A percentile compares a stretch with the other conserved stretches of the same genome.
Conservation (phyloP, 2,329 filamentous ascomycete genomes). For the Cladobotryum mycophilum region DNA sequence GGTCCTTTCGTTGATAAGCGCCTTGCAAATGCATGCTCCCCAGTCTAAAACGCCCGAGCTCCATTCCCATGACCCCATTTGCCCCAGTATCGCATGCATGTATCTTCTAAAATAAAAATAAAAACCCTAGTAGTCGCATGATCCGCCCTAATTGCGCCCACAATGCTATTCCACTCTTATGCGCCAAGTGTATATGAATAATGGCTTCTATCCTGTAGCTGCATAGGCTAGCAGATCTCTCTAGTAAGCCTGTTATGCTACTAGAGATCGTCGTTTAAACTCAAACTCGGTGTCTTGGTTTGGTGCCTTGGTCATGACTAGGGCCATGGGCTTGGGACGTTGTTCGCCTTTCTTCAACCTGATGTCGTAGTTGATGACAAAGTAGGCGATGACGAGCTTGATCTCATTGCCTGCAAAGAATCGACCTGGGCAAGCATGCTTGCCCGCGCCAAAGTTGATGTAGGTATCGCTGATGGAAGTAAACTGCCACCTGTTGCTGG, state of each 20-base stretch:
- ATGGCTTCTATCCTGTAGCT: not conserved
- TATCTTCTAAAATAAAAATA: no score
- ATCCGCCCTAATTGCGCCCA: no score
- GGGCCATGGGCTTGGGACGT: slow-evolving; percentile 33
- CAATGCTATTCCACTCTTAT: no score
- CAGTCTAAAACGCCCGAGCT: no score
- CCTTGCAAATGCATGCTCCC: no score
- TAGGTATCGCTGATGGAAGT: slow-evolving; percentile 36
- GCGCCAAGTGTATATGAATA: not conserved
- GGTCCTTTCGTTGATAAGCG: no score
- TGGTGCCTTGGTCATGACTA: slow-evolving; percentile 36
- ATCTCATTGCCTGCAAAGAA: slow-evolving; percentile 43
- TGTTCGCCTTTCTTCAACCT: slow-evolving; percentile 31
- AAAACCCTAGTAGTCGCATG: no score
- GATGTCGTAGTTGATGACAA: slow-evolving; percentile 39
- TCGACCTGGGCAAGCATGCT: slow-evolving; percentile 42
- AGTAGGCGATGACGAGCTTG: slow-evolving; percentile 37
- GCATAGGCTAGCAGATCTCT: no score
- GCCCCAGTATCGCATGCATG: no score
- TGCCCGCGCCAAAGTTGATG: slow-evolving; percentile 42
- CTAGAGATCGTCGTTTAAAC: slow-evolving; percentile 30
- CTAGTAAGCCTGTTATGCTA: slow-evolving; percentile 10
- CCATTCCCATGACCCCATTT: no score
- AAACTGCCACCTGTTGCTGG: slow-evolving; percentile 37
- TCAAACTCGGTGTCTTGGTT: slow-evolving; percentile 35